Conservation (phyloP, 805 yeast species). For the Zygotorulaspora danielsina region DNA sequence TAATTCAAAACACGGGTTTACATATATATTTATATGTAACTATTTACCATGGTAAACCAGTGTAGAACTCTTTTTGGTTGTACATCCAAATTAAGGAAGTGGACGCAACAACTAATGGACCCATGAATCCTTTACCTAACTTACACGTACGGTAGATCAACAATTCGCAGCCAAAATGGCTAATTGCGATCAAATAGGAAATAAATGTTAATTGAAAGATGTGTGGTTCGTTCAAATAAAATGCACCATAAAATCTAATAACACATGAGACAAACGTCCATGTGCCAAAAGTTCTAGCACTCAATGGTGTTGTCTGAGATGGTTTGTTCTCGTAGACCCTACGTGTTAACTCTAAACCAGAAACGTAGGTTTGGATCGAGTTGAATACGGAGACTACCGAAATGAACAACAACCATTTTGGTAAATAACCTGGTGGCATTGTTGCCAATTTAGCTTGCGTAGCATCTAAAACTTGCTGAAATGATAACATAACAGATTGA, state of each 20-base stretch:
- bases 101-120: slow-evolving; percentile 81
- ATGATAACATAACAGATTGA: slow-evolving; percentile 26
- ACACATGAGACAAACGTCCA: slow-evolving; percentile 90
- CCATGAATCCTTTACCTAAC: slow-evolving; percentile 81
- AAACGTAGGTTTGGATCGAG: slow-evolving; percentile 77
- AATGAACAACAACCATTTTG: slow-evolving; percentile 75
- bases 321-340: slow-evolving; percentile 71
- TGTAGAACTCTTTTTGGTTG: slow-evolving; percentile 60
- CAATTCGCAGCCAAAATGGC: slow-evolving; percentile 85
- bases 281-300: slow-evolving; percentile 97
- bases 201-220: slow-evolving; percentile 75
- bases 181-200: slow-evolving; percentile 75
- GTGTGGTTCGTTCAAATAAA: slow-evolving; percentile 60
- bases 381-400: slow-evolving; percentile 91
- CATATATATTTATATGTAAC: too few relatives aligned
- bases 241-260: slow-evolving; percentile 84
- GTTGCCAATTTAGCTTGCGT: slow-evolving; percentile 23
- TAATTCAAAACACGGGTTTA: too few relatives aligned
- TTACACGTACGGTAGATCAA: slow-evolving; percentile 70
- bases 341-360: slow-evolving; percentile 70
- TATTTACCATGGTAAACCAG: slow-evolving; percentile 30
- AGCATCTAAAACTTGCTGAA: slow-evolving; percentile 35
- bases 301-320: slow-evolving; percentile 54
- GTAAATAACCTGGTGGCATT: slow-evolving; percentile 52
- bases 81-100: slow-evolving; percentile 79